phyloP scores from a whole-genome alignment of 2,329 filamentous ascomycete species.

The Xylaria polymorpha region DNA sequence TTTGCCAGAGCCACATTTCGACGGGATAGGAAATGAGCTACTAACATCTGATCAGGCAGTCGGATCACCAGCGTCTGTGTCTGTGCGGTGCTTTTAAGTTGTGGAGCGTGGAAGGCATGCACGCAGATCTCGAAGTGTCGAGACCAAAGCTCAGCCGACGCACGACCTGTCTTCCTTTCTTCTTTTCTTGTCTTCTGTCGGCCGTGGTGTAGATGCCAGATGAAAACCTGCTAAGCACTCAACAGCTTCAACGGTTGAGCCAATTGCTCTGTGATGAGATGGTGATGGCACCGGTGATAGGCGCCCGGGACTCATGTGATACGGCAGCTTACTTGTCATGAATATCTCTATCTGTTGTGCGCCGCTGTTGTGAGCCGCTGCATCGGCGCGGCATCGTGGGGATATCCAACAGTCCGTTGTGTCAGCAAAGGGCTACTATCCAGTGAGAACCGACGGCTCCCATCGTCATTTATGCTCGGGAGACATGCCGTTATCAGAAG shows the following conservation, averaged over 20 bases:
- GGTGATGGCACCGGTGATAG: background rate
- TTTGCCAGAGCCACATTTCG: conserved; percentile 7
- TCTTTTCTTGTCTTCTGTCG: background rate
- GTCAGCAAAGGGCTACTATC: conserved; percentile 12
- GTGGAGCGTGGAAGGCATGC: background rate
- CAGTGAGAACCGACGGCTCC: background rate
- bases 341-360: conserved; percentile 9
- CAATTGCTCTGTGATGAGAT: background rate
- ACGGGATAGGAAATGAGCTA: background rate
- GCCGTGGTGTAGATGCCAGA: background rate
- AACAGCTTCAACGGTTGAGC: background rate
- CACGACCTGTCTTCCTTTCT: background rate
- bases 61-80: background rate
- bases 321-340: conserved; percentile 15
- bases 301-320: conserved; percentile 7
- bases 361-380: background rate
- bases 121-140: conserved; percentile 17
- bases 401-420: conserved; percentile 4
- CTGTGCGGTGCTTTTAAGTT: conserved; percentile 6
- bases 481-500: conserved; percentile 20
- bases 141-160: conserved; percentile 22
- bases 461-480: conserved; percentile 8
- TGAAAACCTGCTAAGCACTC: conserved; percentile 8
- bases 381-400: conserved; percentile 2
- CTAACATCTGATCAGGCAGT: background rate